These are phyloP conservation scores for Camellia granthamiana DNA, from an alignment of 148 eudicot species.

Conservation along the genomic window DNA sequence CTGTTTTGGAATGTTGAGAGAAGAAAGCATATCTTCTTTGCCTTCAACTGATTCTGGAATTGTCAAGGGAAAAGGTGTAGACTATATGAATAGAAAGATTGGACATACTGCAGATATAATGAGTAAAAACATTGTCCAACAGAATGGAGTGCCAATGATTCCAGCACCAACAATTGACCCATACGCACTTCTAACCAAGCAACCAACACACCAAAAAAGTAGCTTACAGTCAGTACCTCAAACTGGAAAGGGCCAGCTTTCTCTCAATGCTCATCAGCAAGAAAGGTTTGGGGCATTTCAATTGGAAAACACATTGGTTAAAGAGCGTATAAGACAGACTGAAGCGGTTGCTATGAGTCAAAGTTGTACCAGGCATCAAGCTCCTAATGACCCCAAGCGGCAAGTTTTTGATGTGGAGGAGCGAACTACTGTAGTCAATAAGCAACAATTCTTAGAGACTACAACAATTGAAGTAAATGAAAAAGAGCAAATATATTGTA, in stretches of 20 bases:
- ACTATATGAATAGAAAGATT: conserved; percentile 8
- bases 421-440: conserved; percentile 15
- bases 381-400: conserved; percentile 14
- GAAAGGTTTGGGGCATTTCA: conserved; percentile 21
- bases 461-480: conserved; percentile 21
- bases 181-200: conserved; percentile 6
- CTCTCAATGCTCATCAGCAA: conserved; percentile 17
- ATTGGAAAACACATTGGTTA: conserved; percentile 14
- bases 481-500: conserved; percentile 19
- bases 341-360: conserved; percentile 15
- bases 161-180: conserved; percentile 22
- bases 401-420: conserved; percentile 3
- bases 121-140: conserved; percentile 8
- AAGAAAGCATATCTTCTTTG: conserved; percentile 29
- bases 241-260: conserved; percentile 8
- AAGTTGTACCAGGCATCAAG: conserved; percentile 15
- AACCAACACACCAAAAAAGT: neutral
- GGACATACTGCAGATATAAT: conserved; percentile 23
- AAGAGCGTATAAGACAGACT: conserved; percentile 12
- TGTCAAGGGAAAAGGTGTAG: conserved; percentile 13
- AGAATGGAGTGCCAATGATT: conserved; percentile 20
- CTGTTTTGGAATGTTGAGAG: conserved; percentile 17
- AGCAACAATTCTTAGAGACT: conserved; percentile 12
- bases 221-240: conserved; percentile 1
- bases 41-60: conserved; percentile 23